Base-by-base conservation (phyloP, 2,329 filamentous ascomycete genomes). In the Esteya vermicola region DNA sequence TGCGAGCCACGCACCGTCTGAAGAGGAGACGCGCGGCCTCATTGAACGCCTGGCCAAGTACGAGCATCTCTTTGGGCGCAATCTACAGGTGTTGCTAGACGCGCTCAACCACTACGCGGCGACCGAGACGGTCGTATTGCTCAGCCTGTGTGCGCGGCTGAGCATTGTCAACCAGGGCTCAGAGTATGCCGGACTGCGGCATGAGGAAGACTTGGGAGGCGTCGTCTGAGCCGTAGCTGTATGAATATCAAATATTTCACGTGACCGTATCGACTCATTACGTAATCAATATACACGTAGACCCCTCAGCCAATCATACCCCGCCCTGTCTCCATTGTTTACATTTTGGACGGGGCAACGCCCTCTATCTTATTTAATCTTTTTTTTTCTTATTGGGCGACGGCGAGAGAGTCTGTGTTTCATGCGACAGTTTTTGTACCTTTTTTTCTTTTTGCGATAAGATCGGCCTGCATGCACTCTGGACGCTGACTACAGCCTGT, bases 101-200 rank as follows among this genome's bases (percentile, higher is more conserved):
- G 89, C 85, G 45, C 68, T 98, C 46, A 96, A 98, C 52, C 94
- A 96, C 59, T 93, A 95, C 51, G 91, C 91, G 3, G 91, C 91
- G 0, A 96, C 91, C 0, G 91, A 98, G 64, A 96, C 91, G 30
- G 89, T 95, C 4, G 91, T 94, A 16, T 69, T 98, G 48, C 63
- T 96, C 46, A 89, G 88, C 48, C 65, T 98, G 14, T 93, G 85
- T 54, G 85, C 85, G 12, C 64, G 85, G 45, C 56, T 93, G 52
- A 88, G 81, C 52, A 85, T 81, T 43, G 85, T 83, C 12, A 85
- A 83, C 45, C 82, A 88, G 54, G 83, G 82, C 18, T 78, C 74
- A 1, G 73, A 78, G 53, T 78, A 70, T 51, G 69, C 72, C 9
- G 75, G 74, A 3, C 51, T 75, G 43, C 64, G 70, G 40, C 61